These are phyloP conservation scores for Zymoseptoria crescenta DNA, from an alignment of 2,329 filamentous ascomycete genomes.

Conservation along the genomic window DNA sequence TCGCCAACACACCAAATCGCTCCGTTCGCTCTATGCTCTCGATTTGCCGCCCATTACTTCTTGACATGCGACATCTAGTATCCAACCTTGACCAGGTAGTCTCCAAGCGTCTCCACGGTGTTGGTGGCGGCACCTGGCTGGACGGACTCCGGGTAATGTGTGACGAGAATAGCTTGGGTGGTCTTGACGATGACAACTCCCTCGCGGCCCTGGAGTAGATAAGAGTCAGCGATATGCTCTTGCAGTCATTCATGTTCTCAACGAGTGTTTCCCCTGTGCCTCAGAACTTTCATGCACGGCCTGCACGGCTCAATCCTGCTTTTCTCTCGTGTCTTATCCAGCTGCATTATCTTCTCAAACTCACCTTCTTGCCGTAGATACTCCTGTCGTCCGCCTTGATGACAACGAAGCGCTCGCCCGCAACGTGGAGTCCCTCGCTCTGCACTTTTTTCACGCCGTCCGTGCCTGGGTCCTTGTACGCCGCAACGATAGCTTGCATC, in stretches of 20 bases:
- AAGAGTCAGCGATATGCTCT: background rate
- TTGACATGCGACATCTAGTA: slow-evolving; percentile 48
- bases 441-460: slow-evolving; percentile 58
- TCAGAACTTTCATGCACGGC: background rate
- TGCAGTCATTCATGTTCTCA: background rate
- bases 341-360: slow-evolving; percentile 17
- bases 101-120: slow-evolving; percentile 74
- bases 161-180: slow-evolving; percentile 77
- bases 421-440: slow-evolving; percentile 65
- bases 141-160: slow-evolving; percentile 69
- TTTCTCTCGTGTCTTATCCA: background rate
- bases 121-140: slow-evolving; percentile 68
- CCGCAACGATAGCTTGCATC: slow-evolving; percentile 47
- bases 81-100: slow-evolving; percentile 72
- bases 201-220: slow-evolving; percentile 57
- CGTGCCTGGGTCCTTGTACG: slow-evolving; percentile 45
- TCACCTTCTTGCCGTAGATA: slow-evolving; percentile 80
- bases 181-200: slow-evolving; percentile 82
- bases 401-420: slow-evolving; percentile 68
- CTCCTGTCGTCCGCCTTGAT: slow-evolving; percentile 68
- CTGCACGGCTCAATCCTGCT: background rate
- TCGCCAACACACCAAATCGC: background rate
- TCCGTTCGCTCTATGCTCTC: slow-evolving; percentile 1
- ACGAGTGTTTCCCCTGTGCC: background rate
- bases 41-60: background rate